Evolutionary conservation across 2,329 filamentous ascomycete species (phyloP).

Genomic region (Hypoxylon rubiginosum): DNA sequence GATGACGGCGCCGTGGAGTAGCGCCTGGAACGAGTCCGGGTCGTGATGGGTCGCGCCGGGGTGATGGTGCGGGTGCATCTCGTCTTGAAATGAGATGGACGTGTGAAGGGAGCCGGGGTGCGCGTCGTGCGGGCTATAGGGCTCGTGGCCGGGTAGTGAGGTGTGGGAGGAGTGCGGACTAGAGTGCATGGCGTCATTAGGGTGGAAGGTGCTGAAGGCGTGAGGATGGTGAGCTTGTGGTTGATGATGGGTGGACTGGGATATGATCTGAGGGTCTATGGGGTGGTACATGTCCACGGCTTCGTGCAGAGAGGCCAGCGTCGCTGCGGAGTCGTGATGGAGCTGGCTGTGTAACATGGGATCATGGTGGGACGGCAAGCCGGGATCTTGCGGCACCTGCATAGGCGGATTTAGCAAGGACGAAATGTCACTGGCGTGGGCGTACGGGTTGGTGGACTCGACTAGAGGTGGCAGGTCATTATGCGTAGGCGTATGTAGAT

Average conservation of each 20-base stretch:
- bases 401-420: slow-evolving; percentile 56
- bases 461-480: slow-evolving; percentile 49
- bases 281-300: slow-evolving; percentile 62
- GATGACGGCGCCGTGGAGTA: slow-evolving; percentile 59
- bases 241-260: slow-evolving; percentile 53
- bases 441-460: slow-evolving; percentile 57
- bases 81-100: slow-evolving; percentile 3
- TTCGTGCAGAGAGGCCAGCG: slow-evolving; percentile 49
- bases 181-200: slow-evolving; percentile 28
- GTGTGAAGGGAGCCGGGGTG: slow-evolving; percentile 24
- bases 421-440: slow-evolving; percentile 64
- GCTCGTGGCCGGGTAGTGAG: slow-evolving; percentile 34
- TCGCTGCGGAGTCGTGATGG: slow-evolving; percentile 43
- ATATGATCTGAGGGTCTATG: slow-evolving; percentile 72
- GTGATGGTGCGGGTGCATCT: slow-evolving; percentile 50
- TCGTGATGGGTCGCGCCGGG: slow-evolving; percentile 49
- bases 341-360: slow-evolving; percentile 52
- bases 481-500: slow-evolving; percentile 40
- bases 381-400: slow-evolving; percentile 35
- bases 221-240: slow-evolving; percentile 47
- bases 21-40: slow-evolving; percentile 65
- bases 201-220: slow-evolving; percentile 55
- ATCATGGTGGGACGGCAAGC: slow-evolving; percentile 52
- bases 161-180: slow-evolving; percentile 38
- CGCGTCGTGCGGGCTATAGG: slow-evolving; percentile 43